Base-by-base conservation (phyloP, 208 protist species). In the Trypanosoma grayi region DNA sequence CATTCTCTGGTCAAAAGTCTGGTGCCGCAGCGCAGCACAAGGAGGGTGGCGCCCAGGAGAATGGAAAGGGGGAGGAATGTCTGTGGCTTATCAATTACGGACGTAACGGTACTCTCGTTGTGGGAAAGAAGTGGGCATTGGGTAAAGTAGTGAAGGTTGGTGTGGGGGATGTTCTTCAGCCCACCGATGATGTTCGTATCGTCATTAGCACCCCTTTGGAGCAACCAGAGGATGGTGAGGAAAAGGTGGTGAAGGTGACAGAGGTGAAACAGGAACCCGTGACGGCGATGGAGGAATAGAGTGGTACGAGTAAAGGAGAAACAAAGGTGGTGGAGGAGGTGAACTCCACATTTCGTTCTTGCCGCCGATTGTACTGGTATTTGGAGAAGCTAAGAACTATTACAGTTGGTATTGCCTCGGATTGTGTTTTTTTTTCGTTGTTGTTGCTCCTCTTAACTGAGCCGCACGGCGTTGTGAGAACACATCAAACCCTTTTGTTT, bases 81-180 rank as follows among this genome's bases (percentile, higher is more conserved):
- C 44, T 90, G 30, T 83, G 71, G 63, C 44, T 93, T 30, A 55
- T 89, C 20, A 93, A 87, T 65, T 90, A 93, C 60, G 76, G 81
- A 13, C 61, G 76, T n/a, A 90, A 93, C 46, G 87, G 87, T 24
- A 60, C 68, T 28, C 75, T 71, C 43, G 60, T 86, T 52, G 40
- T 60, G 63, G 69, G 61, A n/a, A 59, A 70, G 22, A 58, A 56
- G 4, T 78, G 69, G 65, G 55, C 74, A 50, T 71, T 89, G 10
- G 75, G 80, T 4, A 73, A 74, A 31, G 71, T 81, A 55, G 51
- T 81, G 7, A 52, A 65, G 44, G 60, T 92, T 30, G 46, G 59
- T 5, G 1, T 47, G 2, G 65, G 67, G 6, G 75, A 76, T 14
- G 58, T 78, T 43, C 54, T 77, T 31, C 44, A 81, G 20, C 57